A percentile compares a stretch with the other conserved stretches of the same genome.
phyloP scores from a whole-genome alignment of 352 stramenopile genomes.

The Globisporangium megalacanthum region DNA sequence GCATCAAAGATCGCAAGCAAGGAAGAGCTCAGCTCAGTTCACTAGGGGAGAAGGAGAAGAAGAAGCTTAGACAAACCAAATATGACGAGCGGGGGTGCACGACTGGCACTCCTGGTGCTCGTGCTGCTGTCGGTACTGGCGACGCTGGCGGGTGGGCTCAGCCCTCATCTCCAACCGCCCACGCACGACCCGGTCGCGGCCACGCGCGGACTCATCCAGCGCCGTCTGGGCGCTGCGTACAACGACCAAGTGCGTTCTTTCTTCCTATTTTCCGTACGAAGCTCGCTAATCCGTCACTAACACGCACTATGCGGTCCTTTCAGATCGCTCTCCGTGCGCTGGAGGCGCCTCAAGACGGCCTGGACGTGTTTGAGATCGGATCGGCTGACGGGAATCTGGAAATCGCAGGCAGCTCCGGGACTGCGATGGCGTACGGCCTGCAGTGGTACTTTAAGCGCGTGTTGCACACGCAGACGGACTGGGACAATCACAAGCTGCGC shows the following conservation, averaged over 20 bases:
- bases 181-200: slow-evolving; percentile 44
- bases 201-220: slow-evolving; percentile 47
- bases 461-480: slow-evolving; percentile 75
- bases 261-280: too few relatives aligned
- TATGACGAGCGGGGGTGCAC: neutral
- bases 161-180: slow-evolving; percentile 20
- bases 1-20: too few relatives aligned
- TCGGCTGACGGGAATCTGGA: slow-evolving; percentile 40
- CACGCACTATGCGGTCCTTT: too few relatives aligned
- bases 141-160: slow-evolving; percentile 9
- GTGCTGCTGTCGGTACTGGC: slow-evolving; percentile 11
- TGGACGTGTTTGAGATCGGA: slow-evolving; percentile 65
- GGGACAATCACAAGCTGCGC: slow-evolving; percentile 70
- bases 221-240: slow-evolving; percentile 46
- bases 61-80: neutral
- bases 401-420: slow-evolving; percentile 47
- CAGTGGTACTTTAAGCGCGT: slow-evolving; percentile 76
- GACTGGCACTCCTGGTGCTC: slow-evolving; percentile 12
- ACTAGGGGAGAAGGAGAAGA: neutral
- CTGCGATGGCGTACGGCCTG: slow-evolving; percentile 61
- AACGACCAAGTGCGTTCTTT: slow-evolving; percentile 44
- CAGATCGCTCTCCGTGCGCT: slow-evolving; percentile 53
- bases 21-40: too few relatives aligned
- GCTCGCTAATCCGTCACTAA: too few relatives aligned
- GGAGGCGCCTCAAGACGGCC: slow-evolving; percentile 23